Conservation (phyloP, 2,329 filamentous ascomycete genomes). For the Dactylellina parvicollis region DNA sequence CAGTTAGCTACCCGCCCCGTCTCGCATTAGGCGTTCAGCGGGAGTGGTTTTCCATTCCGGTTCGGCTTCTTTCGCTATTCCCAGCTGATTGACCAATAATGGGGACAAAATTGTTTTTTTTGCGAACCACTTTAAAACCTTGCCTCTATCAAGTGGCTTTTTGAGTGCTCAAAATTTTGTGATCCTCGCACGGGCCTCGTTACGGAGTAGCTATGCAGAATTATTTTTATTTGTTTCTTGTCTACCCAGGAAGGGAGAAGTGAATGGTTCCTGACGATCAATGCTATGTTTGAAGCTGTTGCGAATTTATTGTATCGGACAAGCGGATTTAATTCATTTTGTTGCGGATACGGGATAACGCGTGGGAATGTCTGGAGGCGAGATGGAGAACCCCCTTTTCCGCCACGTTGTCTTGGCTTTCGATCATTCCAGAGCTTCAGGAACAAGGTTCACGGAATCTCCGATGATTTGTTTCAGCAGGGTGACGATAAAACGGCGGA, state of each 20-base stretch:
- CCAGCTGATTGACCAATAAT: no score
- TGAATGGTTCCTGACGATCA: constrained; percentile 12
- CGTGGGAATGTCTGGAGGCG: neutral
- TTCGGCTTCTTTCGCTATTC: no score
- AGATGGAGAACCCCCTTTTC: neutral
- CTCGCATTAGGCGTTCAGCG: no score
- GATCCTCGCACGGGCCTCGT: neutral
- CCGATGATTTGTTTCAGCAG: neutral
- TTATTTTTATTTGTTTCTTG: no score
- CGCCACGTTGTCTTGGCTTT: constrained; percentile 14
- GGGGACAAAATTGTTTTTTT: no score
- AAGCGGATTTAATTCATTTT: neutral
- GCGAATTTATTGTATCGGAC: no score
- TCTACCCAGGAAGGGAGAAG: neutral
- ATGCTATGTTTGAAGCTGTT: no score
- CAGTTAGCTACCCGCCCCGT: no score
- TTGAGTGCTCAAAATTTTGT: neutral
- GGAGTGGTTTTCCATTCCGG: no score
- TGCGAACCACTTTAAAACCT: no score
- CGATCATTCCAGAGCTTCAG: neutral
- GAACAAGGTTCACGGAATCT: neutral
- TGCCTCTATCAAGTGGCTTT: neutral
- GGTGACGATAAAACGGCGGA: neutral
- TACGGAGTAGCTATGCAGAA: neutral
- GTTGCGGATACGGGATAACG: neutral